Evolutionary conservation across 208 protist genomes (phyloP), one percentile per base, ranked within the genome.

Genomic region (Herpetomonas samuelpessoai): DNA sequence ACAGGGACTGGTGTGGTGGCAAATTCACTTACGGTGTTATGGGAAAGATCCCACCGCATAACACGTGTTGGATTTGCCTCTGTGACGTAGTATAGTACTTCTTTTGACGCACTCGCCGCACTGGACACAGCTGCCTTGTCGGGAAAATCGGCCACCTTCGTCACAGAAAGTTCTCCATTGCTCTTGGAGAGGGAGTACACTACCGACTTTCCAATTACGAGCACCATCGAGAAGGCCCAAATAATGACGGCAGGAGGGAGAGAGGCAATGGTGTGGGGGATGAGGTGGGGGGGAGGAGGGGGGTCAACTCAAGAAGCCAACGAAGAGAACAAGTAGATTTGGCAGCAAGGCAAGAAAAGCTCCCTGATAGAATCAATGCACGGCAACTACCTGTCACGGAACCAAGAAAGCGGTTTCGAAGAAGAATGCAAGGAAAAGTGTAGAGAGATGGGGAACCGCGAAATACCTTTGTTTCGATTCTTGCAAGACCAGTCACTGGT

Each of bases 71-170:
- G 69, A 7, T 45, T 29, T 1, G 55, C 47, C 45, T n/a, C 35
- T 1, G 71, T 41, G 39, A 91, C 55, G 59, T 83, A 86, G 50
- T 83, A 91, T 41, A 91, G 61, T 29, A 73, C 54, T 0, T 68
- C 51, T 9, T 69, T 57, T 16, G 19, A 4, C 19, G 65, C 65
- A 28, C 71, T 72, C 3, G 68, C 76, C 0, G 77, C 57, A 9
- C 70, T 61, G 12, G 44, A 59, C 39, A 68, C 26, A 19, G 68
- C 41, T 14, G 46, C 72, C 14, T 6, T 6, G 16, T 49, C 57
- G 3, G 44, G 1, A 25, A 76, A 50, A 10, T 52, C 39, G 7
- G 41, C 47, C 25, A 60, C 67, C 25, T 63, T 51, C 25, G 16
- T 50, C n/a, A 56, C 29, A 0, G 21, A 7, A 27, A 68, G 41